Evolutionary conservation across 768 basidiomycete species (phyloP).

Genomic region (Lactarius indigo): DNA sequence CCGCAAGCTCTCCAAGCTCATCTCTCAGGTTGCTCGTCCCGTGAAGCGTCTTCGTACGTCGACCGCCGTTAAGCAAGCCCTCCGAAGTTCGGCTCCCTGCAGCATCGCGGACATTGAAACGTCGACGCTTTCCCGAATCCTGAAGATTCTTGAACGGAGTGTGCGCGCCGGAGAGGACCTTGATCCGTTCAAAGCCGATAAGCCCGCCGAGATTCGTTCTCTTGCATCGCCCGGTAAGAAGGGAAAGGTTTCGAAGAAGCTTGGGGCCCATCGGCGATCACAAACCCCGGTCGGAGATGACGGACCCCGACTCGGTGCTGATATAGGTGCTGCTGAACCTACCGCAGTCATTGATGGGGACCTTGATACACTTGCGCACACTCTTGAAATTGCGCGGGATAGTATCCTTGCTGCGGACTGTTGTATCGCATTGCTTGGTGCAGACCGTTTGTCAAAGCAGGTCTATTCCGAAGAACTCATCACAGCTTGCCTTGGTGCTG

Average conservation of each 20-base stretch:
- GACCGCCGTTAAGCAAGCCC: slow-evolving; percentile 38
- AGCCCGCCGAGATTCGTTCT: slow-evolving; percentile 15
- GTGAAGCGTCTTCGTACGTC: slow-evolving; percentile 58
- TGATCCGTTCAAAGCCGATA: slow-evolving; percentile 56
- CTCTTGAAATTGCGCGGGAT: slow-evolving; percentile 62
- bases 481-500: slow-evolving; percentile 64
- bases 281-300: slow-evolving; percentile 41
- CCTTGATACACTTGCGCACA: slow-evolving; percentile 47
- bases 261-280: slow-evolving; percentile 36
- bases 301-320: slow-evolving; percentile 31
- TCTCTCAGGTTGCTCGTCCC: slow-evolving; percentile 64
- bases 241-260: slow-evolving; percentile 41
- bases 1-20: slow-evolving; percentile 65
- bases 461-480: slow-evolving; percentile 96
- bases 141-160: slow-evolving; percentile 78
- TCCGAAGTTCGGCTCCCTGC: slow-evolving; percentile 47
- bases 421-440: slow-evolving; percentile 70
- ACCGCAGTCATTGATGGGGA: slow-evolving; percentile 43
- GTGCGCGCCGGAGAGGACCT: slow-evolving; percentile 73
- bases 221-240: slow-evolving; percentile 34
- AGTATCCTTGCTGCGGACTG: slow-evolving; percentile 83
- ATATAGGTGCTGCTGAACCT: slow-evolving; percentile 24
- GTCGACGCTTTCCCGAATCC: slow-evolving; percentile 53
- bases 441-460: slow-evolving; percentile 82
- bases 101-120: slow-evolving; percentile 63